These are phyloP conservation scores for Alternaria triticina DNA, from an alignment of 2,329 filamentous ascomycete genomes.

Conservation along the genomic window DNA sequence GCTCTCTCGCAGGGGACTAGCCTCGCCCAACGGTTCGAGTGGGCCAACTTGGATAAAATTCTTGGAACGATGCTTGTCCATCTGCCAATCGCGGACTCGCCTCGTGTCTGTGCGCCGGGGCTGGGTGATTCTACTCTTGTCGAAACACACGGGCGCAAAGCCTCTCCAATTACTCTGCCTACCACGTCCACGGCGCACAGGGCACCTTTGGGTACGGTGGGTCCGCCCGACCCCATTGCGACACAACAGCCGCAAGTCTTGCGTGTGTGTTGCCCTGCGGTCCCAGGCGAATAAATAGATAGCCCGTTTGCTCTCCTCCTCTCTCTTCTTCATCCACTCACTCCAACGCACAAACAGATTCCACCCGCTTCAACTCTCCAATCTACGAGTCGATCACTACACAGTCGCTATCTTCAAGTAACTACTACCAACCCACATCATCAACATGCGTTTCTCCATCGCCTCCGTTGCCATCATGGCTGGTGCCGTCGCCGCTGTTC, in stretches of 20 bases:
- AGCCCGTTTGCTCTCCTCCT: neutral
- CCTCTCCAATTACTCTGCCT: conserved; percentile 8
- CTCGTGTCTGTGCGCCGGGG: conserved; percentile 14
- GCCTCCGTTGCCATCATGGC: conserved; percentile 36
- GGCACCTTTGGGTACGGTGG: neutral
- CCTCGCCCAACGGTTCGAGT: conserved; percentile 10
- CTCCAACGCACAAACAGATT: conserved; percentile 5
- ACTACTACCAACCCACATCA: conserved; percentile 16
- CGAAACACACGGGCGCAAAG: conserved; percentile 17
- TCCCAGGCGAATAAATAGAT: conserved; percentile 21
- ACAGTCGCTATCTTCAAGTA: conserved; percentile 16
- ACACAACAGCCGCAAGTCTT: conserved; percentile 14
- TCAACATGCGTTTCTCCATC: conserved; percentile 44
- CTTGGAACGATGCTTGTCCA: conserved; percentile 28
- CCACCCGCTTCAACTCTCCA: conserved; percentile 2
- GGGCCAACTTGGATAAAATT: conserved; percentile 12
- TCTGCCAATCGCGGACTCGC: conserved; percentile 8
- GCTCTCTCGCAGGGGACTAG: neutral
- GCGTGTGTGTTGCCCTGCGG: conserved; percentile 1
- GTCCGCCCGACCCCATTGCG: conserved; percentile 1
- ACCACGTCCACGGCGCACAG: neutral
- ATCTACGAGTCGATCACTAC: conserved; percentile 19
- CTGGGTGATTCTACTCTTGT: neutral
- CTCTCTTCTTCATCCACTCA: conserved; percentile 14
- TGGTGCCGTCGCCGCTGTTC: conserved; percentile 36